phyloP scores from a whole-genome alignment of 768 basidiomycete genomes.

The Termitomyces titanicus region DNA sequence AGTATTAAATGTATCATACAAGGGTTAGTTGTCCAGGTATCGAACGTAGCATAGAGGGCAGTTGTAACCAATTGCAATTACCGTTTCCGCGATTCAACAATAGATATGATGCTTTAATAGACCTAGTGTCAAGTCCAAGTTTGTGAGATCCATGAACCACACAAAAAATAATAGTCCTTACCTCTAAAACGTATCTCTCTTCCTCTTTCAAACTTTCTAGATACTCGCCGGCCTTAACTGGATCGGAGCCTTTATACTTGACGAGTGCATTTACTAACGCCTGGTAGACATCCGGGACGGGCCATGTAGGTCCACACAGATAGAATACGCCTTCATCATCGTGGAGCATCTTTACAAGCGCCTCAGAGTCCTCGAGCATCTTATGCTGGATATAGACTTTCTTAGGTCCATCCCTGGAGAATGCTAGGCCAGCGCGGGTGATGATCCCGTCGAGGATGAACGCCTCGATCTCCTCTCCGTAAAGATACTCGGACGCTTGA shows the following conservation, averaged over 20 bases:
- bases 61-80: background rate
- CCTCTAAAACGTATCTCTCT: constrained; percentile 97
- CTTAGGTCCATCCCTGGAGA: constrained; percentile 88
- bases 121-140: constrained; percentile 14
- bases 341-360: constrained; percentile 71
- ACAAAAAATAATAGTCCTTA: constrained; percentile 24
- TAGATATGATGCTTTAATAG: constrained; percentile 20
- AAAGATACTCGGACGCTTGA: constrained; percentile 93
- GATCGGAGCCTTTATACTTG: constrained; percentile 63
- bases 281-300: constrained; percentile 97
- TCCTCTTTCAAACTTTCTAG: constrained; percentile 92
- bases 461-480: constrained; percentile 94
- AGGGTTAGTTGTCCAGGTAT: background rate
- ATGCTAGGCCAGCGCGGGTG: constrained; percentile 89
- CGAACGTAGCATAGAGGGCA: background rate
- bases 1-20: background rate
- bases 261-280: constrained; percentile 81
- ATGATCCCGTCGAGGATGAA: constrained; percentile 84
- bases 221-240: constrained; percentile 69
- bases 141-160: background rate
- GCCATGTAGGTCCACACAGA: constrained; percentile 98
- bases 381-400: constrained; percentile 99
- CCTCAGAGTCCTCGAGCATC: constrained; percentile 87
- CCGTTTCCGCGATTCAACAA: too few species aligned
- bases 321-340: constrained; percentile 84